These are phyloP conservation scores for Yarrowia alimentaria DNA, from an alignment of 805 yeast genomes.

Conservation along the genomic window DNA sequence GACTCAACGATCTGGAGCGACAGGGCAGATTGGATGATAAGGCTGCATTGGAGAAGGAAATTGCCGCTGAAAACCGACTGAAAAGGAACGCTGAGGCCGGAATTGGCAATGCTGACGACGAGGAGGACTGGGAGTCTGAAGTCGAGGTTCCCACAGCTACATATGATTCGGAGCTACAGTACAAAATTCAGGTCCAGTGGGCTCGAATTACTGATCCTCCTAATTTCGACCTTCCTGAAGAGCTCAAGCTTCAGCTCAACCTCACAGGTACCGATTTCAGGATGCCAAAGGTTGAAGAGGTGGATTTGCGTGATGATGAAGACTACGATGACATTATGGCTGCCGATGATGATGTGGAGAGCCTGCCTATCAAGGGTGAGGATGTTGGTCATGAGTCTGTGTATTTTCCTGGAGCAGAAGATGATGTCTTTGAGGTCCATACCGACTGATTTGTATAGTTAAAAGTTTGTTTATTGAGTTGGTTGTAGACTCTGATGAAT, in stretches of 20 bases:
- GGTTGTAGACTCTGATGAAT: too few species aligned
- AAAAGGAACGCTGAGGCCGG: conserved; percentile 4
- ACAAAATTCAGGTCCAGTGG: conserved; percentile 22
- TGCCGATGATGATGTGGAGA: conserved; percentile 4
- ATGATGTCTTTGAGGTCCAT: neutral
- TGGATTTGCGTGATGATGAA: conserved; percentile 23
- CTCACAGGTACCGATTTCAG: neutral
- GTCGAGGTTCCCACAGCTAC: neutral
- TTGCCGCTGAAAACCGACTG: neutral
- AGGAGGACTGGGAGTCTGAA: conserved; percentile 4
- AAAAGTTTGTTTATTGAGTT: neutral
- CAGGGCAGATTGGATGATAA: conserved; percentile 9
- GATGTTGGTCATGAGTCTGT: conserved; percentile 10
- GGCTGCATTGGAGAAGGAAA: conserved; percentile 7
- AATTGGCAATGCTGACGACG: neutral
- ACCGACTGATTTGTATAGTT: conserved; percentile 1
- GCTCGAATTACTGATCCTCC: conserved; percentile 23
- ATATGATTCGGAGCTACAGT: conserved; percentile 5
- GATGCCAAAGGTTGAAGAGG: conserved; percentile 7
- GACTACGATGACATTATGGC: conserved; percentile 22
- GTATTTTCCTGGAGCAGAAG: conserved; percentile 6
- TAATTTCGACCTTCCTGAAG: neutral
- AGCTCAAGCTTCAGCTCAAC: neutral
- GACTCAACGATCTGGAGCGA: conserved; percentile 11
- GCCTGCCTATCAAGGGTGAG: conserved; percentile 1